Conservation (phyloP, 176 grass and related monocot species). For the Carex myosuroides region DNA sequence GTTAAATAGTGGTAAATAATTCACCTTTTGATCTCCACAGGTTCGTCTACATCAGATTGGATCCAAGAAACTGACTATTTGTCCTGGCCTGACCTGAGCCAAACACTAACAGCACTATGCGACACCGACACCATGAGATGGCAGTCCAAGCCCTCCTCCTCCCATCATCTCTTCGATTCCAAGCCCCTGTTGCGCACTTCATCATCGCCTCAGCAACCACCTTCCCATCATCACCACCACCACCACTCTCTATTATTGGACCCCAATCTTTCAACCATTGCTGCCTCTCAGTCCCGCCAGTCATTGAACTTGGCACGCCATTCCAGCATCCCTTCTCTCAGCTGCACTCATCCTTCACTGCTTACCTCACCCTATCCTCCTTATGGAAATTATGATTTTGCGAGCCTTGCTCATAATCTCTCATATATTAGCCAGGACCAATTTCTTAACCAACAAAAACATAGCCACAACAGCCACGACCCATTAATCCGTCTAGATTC, state of each 20-base stretch:
- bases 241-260: constrained; percentile 16
- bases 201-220: constrained; percentile 26
- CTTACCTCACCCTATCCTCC: constrained; percentile 24
- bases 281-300: not conserved
- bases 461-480: constrained; percentile 10
- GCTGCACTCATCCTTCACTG: constrained; percentile 10
- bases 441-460: not conserved
- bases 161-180: not conserved
- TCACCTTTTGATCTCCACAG: not conserved
- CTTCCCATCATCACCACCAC: constrained; percentile 15
- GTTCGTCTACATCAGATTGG: constrained; percentile 42
- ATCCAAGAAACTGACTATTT: constrained; percentile 27
- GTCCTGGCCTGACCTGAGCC: constrained; percentile 18
- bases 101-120: not conserved
- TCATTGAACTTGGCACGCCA: constrained; percentile 14
- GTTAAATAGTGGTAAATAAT: constrained; percentile 13
- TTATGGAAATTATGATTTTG: constrained; percentile 10
- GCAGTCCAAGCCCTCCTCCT: constrained; percentile 25
- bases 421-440: constrained; percentile 16
- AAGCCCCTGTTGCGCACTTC: constrained; percentile 25
- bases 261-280: not conserved
- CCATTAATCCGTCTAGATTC: constrained; percentile 29
- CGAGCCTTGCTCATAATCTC: not conserved
- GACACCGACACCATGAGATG: constrained; percentile 27
- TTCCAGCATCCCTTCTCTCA: constrained; percentile 27